Evolutionary conservation across 257 asterid species (phyloP).

Genomic region (Perilla frutescens): DNA sequence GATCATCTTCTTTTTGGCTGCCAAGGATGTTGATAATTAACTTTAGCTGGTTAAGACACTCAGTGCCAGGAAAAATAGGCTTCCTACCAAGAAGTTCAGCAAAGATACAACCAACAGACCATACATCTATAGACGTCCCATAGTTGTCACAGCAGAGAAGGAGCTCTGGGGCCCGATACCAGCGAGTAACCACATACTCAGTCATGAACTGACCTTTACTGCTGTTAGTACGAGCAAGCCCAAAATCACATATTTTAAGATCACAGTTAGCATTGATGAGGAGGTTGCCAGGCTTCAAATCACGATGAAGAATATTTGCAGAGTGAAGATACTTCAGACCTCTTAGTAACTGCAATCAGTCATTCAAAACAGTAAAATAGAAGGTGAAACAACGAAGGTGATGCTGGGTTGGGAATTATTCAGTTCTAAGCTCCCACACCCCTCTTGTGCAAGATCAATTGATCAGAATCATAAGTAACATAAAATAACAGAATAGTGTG

Average conservation of each 20-base stretch:
- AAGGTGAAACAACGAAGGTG: neutral
- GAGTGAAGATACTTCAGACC: conserved; percentile 72
- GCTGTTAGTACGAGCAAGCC: conserved; percentile 65
- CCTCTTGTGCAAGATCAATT: neutral
- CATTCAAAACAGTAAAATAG: neutral
- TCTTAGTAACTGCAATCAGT: conserved; percentile 55
- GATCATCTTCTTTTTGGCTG: conserved; percentile 58
- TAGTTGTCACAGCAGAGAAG: conserved; percentile 72
- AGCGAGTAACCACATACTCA: conserved; percentile 68
- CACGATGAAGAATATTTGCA: conserved; percentile 71
- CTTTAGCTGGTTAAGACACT: conserved; percentile 69
- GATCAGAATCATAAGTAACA: neutral
- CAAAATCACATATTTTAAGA: conserved; percentile 65
- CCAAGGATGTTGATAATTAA: conserved; percentile 63
- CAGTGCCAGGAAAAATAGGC: conserved; percentile 68
- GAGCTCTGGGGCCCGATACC: conserved; percentile 75
- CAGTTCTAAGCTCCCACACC: neutral
- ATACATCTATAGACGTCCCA: conserved; percentile 65
- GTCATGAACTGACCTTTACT: conserved; percentile 68
- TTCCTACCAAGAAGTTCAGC: conserved; percentile 72
- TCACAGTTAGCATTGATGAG: conserved; percentile 68
- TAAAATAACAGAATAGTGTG: neutral
- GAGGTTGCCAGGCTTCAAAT: conserved; percentile 69
- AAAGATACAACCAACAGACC: conserved; percentile 74
- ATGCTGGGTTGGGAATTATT: neutral